These are phyloP conservation scores for Claviceps sp. DNA, from an alignment of 2,329 filamentous ascomycete genomes.

Conservation along the genomic window DNA sequence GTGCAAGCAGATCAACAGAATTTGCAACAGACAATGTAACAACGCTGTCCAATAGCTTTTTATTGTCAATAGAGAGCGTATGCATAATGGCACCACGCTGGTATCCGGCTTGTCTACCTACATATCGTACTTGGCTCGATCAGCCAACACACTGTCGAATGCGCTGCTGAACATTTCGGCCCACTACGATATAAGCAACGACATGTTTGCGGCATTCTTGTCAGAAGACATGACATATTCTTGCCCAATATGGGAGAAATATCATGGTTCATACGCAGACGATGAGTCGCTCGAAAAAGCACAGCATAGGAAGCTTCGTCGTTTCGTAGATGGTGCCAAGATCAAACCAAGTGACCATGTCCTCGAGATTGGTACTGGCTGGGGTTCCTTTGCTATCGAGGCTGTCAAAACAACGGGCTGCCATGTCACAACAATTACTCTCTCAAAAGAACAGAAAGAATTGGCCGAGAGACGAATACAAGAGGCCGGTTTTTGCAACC, in stretches of 20 bases:
- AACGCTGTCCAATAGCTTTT: constrained; percentile 39
- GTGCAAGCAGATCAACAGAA: constrained; percentile 4
- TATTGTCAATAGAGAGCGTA: constrained; percentile 50
- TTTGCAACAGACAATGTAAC: neutral
- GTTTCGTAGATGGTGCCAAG: constrained; percentile 51
- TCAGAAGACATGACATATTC: constrained; percentile 69
- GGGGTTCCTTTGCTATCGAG: constrained; percentile 61
- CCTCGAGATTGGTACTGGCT: constrained; percentile 63
- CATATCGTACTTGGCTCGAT: constrained; percentile 43
- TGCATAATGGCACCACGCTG: constrained; percentile 51
- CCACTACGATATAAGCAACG: constrained; percentile 65
- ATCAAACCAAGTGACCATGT: constrained; percentile 55
- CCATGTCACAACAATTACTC: constrained; percentile 52
- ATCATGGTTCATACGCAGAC: neutral
- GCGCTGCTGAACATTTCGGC: constrained; percentile 53
- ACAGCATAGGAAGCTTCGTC: constrained; percentile 52
- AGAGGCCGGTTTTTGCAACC: constrained; percentile 43
- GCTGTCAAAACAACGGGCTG: constrained; percentile 55
- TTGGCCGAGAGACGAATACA: constrained; percentile 53
- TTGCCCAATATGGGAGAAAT: constrained; percentile 48
- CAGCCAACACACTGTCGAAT: constrained; percentile 43
- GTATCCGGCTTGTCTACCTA: constrained; percentile 45
- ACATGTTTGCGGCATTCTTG: constrained; percentile 62
- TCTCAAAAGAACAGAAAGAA: constrained; percentile 55
- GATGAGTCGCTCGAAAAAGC: constrained; percentile 50